phyloP scores from a whole-genome alignment of 75 land plant species.

The Sequoia sempervirens region DNA sequence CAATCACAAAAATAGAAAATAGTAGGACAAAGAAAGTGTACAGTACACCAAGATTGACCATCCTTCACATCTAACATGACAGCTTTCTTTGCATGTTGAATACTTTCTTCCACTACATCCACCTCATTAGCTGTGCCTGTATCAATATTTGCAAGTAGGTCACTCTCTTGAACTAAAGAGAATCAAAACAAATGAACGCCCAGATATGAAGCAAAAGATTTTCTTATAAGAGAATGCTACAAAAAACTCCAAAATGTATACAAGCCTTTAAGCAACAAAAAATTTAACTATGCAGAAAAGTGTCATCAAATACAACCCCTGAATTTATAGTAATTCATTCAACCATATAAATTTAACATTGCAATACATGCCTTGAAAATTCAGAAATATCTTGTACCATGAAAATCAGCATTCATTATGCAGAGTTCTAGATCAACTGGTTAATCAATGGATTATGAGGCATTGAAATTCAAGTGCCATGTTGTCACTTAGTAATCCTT shows the following conservation, averaged over 20 bases:
- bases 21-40: conserved; percentile 7
- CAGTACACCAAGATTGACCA: conserved; percentile 98
- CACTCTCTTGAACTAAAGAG: not conserved
- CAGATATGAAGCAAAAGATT: not conserved
- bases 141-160: conserved; percentile 1
- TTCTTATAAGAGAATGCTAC: not conserved
- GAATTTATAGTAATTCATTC: not conserved
- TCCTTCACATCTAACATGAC: conserved; percentile 86
- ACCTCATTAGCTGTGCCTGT: conserved; percentile 60
- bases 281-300: not conserved
- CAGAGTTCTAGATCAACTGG: not conserved
- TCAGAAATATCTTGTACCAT: not conserved
- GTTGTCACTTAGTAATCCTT: not conserved
- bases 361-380: not conserved
- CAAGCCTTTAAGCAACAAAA: not conserved
- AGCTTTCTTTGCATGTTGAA: conserved; percentile 89
- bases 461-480: not conserved
- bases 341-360: not conserved
- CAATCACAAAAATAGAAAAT: conserved; percentile 5
- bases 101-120: conserved; percentile 78
- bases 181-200: not conserved
- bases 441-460: not conserved
- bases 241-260: not conserved
- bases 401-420: not conserved
- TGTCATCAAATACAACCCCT: not conserved